Evolutionary conservation across 192 early-diverging fungal genomes (phyloP).

Genomic region (Gaertneriomyces semiglobifer): DNA sequence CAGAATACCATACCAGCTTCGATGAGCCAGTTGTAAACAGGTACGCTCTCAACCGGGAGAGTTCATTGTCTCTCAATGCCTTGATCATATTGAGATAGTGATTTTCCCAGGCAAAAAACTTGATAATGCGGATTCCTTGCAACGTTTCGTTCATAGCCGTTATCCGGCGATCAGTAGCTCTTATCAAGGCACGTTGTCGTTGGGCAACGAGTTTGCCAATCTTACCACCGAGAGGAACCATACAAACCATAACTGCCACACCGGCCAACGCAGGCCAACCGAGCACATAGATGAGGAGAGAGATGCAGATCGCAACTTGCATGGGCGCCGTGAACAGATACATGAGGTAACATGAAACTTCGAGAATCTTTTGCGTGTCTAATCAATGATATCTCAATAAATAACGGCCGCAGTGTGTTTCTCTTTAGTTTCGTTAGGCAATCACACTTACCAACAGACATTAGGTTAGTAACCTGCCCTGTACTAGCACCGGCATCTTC

Average conservation of each 20-base stretch:
- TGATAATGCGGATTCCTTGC: constrained; percentile 91
- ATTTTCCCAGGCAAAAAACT: constrained; percentile 65
- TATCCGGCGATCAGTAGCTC: constrained; percentile 70
- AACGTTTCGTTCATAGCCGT: constrained; percentile 84
- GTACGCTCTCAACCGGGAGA: constrained; percentile 33
- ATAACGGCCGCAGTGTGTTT: neutral
- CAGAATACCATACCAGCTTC: constrained; percentile 29
- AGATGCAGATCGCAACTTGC: constrained; percentile 53
- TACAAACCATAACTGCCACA: constrained; percentile 58
- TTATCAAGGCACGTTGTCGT: constrained; percentile 59
- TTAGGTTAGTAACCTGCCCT: constrained; percentile 38
- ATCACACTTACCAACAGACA: constrained; percentile 29
- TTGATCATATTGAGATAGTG: constrained; percentile 68
- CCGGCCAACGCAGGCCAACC: constrained; percentile 82
- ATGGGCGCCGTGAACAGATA: constrained; percentile 23
- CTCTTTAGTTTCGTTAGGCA: neutral
- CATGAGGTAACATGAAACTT: constrained; percentile 30
- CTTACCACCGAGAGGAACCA: constrained; percentile 28
- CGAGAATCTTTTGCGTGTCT: constrained; percentile 34
- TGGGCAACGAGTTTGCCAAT: constrained; percentile 33
- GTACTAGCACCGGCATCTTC: constrained; percentile 30
- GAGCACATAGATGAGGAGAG: constrained; percentile 70
- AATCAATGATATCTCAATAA: neutral
- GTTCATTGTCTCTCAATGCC: constrained; percentile 67
- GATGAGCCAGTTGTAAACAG: constrained; percentile 28